Base-by-base conservation (phyloP, 2,329 filamentous ascomycete genomes). In the Pyricularia grisea region DNA sequence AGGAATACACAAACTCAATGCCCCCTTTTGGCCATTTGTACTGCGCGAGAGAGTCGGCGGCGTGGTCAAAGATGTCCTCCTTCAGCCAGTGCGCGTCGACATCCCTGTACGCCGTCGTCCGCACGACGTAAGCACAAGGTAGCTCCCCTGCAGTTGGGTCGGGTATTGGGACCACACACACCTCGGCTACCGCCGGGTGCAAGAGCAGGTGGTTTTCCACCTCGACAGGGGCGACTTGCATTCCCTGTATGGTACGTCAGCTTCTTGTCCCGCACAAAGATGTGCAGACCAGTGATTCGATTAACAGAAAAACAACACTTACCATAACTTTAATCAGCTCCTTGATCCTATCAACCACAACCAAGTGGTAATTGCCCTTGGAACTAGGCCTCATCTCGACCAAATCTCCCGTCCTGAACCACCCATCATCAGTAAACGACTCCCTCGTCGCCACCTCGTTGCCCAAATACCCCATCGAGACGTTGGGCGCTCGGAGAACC, bases 371-470 rank as follows among this genome's bases (percentile, higher is more conserved):
- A 72, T 88, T 85, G 14, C 50, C 50, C 50, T 58, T 58, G 50
- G 17, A 7, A 23, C 50, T 58, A 71, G 81, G 75, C 78, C 92
- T 88, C 76, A 89, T 94, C 78, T 94, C 90, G 74, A 92, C 92
- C 75, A 94, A 92, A 74, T 94, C 92, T 70, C 92, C 92, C 10
- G 91, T 93, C 86, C 90, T 93, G 85, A 95, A 95, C 92, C 92
- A 96, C 65, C 90, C 90, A 73, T 92, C 92, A 1, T 85, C 81
- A 0, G 88, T 88, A 72, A 93, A 86, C 2, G 90, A 82, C 73
- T 88, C 88, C 63, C 83, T 82, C 33, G 91, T 95, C 81, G 95
- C 92, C 77, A 92, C 84, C 65, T 90, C 87, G 74, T 95, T 91
- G 70, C 94, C 82, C 75, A 90, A 92, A 80, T 97, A 97, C 64